Conservation (phyloP, 768 basidiomycete species). For the Piloderma croceum region DNA sequence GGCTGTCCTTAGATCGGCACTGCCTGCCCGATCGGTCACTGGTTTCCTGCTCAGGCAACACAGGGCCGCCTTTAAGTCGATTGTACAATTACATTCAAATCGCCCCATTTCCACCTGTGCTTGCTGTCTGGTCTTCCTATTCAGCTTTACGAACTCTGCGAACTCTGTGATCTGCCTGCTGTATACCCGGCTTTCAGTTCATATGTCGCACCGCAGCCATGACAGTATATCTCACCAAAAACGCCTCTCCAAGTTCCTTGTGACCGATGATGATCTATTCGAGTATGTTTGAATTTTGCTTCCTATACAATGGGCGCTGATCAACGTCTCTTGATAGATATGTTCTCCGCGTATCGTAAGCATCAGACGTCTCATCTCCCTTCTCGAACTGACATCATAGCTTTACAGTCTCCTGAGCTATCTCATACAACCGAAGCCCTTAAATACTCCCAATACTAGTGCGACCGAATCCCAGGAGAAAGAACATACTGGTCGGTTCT, state of each 20-base stretch:
- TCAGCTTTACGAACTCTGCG: background rate
- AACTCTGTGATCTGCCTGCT: background rate
- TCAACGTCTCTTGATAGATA: slow-evolving; percentile 49
- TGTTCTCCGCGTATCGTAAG: slow-evolving; percentile 81
- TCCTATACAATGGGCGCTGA: slow-evolving; percentile 2
- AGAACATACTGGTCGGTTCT: slow-evolving; percentile 64
- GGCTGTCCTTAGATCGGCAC: no score
- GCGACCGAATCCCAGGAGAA: slow-evolving; percentile 44
- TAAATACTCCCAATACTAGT: slow-evolving; percentile 24
- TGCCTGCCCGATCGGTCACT: no score
- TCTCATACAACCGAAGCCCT: slow-evolving; percentile 57
- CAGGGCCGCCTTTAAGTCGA: no score
- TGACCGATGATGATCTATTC: slow-evolving; percentile 83
- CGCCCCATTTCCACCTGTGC: no score
- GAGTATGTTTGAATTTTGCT: slow-evolving; percentile 47
- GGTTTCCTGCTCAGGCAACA: no score
- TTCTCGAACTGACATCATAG: background rate
- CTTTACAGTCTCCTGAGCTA: slow-evolving; percentile 61
- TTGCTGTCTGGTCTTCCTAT: no score
- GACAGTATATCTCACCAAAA: slow-evolving; percentile 65
- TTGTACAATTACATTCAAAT: no score
- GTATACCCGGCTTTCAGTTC: background rate
- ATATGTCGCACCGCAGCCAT: slow-evolving; percentile 74
- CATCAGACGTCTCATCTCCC: slow-evolving; percentile 14
- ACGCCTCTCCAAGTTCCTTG: slow-evolving; percentile 68